Conservation (phyloP, 1,284 basidiomycete species). For the Megacollybia platyphylla region DNA sequence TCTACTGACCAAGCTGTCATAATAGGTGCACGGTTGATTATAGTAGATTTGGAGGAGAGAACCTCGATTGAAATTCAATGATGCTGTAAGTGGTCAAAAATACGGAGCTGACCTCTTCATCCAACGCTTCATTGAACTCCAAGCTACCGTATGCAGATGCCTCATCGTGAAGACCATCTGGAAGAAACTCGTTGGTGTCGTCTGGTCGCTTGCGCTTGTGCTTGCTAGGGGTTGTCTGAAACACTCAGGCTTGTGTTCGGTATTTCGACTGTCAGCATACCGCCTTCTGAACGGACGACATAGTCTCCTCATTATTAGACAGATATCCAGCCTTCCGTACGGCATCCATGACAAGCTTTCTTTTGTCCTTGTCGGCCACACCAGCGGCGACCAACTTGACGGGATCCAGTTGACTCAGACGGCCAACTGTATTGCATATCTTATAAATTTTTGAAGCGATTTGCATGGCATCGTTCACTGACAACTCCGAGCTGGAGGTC, state of each 20-base stretch:
- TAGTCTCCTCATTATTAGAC: no score
- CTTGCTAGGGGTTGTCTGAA: conserved; percentile 29
- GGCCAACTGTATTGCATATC: conserved; percentile 48
- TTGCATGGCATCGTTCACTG: conserved; percentile 50
- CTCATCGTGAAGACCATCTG: conserved; percentile 35
- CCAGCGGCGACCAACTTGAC: conserved; percentile 43
- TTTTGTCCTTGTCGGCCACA: conserved; percentile 55
- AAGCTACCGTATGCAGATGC: conserved; percentile 37
- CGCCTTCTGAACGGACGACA: no score
- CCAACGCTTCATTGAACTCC: conserved; percentile 60
- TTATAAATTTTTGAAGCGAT: conserved; percentile 47
- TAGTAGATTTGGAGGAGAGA: conserved; percentile 44
- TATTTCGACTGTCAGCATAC: no score
- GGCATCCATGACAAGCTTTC: conserved; percentile 51
- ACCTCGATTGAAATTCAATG: conserved; percentile 22
- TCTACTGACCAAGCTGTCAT: conserved; percentile 80
- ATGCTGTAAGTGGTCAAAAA: background rate
- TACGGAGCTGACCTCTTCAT: conserved; percentile 42
- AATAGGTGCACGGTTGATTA: conserved; percentile 86
- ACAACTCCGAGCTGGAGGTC: conserved; percentile 38
- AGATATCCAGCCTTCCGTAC: conserved; percentile 43
- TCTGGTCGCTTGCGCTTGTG: conserved; percentile 40
- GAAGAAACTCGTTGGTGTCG: conserved; percentile 49
- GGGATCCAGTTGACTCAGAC: conserved; percentile 47
- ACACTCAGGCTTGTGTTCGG: background rate